Conservation (phyloP, 1,284 basidiomycete genomes). For the Moesziomyces globuligerus region DNA sequence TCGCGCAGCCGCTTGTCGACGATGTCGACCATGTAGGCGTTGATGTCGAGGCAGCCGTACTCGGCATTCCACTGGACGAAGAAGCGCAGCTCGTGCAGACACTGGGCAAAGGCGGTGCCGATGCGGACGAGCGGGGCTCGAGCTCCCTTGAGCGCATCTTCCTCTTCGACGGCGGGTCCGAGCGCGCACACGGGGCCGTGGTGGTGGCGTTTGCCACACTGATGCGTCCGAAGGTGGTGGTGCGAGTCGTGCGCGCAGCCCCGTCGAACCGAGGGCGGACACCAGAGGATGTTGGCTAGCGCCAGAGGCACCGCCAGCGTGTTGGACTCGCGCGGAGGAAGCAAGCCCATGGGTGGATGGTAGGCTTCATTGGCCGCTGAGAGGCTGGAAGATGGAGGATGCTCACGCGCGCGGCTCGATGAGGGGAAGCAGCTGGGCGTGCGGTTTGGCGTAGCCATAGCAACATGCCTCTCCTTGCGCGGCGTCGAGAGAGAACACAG, state of each 20-base stretch:
- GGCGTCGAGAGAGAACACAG: no score
- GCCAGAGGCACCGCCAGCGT: not conserved
- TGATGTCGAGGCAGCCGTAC: conserved; percentile 1
- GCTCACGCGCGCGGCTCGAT: not conserved
- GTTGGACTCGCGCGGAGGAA: not conserved
- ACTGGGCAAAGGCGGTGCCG: conserved; percentile 11
- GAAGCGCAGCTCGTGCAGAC: conserved; percentile 6
- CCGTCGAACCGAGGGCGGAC: not conserved
- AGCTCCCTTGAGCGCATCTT: not conserved
- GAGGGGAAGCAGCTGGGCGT: not conserved
- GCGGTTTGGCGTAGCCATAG: no score
- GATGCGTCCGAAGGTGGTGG: no score
- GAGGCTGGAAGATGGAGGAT: no score
- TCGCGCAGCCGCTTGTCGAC: conserved; percentile 10
- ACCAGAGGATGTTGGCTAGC: not conserved
- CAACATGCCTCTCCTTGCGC: no score
- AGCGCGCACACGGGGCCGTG: not conserved
- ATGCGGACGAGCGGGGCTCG: not conserved
- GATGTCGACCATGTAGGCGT: not conserved
- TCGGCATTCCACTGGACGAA: conserved; percentile 5
- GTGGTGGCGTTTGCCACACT: not conserved
- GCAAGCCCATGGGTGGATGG: not conserved
- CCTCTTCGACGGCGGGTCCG: not conserved
- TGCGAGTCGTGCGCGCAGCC: not conserved
- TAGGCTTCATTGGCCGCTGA: not conserved